Percentiles rank a stretch among this genome's conserved stretches.
Evolutionary conservation across 139 green algal genomes (phyloP).

Genomic region (Zygnema circumcarinatum): DNA sequence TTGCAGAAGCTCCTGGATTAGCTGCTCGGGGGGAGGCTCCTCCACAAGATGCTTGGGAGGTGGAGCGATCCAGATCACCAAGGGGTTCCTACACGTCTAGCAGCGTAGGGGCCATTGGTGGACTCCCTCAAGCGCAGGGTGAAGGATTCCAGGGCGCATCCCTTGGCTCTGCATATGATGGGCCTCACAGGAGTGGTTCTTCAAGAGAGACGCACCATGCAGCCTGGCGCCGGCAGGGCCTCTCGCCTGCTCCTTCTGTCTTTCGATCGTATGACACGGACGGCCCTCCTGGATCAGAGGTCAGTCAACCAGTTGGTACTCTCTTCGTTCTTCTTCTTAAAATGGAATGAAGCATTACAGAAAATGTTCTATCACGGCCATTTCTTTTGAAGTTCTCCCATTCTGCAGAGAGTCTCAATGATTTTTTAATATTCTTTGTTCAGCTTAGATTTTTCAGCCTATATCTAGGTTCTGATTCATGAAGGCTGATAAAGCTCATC

Average conservation of each 20-base stretch:
- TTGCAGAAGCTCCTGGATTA: background rate
- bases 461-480: no score
- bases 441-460: no score
- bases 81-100: background rate
- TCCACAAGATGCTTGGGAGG: background rate
- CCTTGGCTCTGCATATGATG: background rate
- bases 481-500: no score
- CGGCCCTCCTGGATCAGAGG: conserved; percentile 9
- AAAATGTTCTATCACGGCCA: no score
- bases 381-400: no score
- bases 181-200: background rate
- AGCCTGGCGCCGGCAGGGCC: background rate
- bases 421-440: no score
- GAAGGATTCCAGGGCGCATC: background rate
- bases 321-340: background rate
- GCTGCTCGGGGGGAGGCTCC: background rate
- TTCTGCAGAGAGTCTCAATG: no score
- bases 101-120: background rate
- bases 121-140: background rate
- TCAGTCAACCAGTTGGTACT: background rate
- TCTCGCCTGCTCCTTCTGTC: background rate
- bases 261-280: conserved; percentile 14
- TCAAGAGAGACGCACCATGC: background rate
- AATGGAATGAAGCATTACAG: no score
- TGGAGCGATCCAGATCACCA: background rate